These are phyloP conservation scores for Aphanomyces cochlioides DNA, from an alignment of 352 stramenopile genomes.

Conservation along the genomic window DNA sequence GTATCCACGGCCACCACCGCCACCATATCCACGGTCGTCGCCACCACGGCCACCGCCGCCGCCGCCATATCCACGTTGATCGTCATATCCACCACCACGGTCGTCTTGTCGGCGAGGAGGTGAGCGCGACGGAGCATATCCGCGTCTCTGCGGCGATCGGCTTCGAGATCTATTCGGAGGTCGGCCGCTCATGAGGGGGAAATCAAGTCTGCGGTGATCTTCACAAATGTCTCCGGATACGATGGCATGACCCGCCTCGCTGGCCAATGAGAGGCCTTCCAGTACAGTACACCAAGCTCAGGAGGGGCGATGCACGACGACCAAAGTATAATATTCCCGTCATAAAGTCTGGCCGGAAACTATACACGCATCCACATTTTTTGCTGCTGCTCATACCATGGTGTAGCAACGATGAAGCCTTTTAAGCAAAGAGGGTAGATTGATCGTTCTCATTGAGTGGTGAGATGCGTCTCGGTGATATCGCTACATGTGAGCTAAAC, in stretches of 20 bases:
- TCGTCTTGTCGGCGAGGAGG: constrained; percentile 14
- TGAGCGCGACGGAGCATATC: constrained; percentile 12
- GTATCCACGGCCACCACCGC: neutral
- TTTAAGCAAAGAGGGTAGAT: neutral
- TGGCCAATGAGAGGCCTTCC: neutral
- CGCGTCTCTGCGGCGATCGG: neutral
- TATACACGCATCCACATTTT: too few species aligned
- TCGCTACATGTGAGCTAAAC: too few species aligned
- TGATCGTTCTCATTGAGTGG: neutral
- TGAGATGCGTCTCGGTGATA: neutral
- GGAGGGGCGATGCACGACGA: neutral
- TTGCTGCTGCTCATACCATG: too few species aligned
- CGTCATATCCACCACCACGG: neutral
- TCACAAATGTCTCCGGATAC: neutral
- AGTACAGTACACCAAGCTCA: neutral
- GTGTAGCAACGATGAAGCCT: too few species aligned
- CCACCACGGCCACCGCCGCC: neutral
- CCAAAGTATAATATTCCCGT: neutral
- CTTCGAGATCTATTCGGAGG: neutral
- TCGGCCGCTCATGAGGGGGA: constrained; percentile 7
- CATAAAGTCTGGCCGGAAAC: neutral
- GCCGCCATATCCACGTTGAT: neutral
- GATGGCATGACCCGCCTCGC: neutral
- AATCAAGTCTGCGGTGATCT: neutral
- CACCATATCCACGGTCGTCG: neutral